phyloP scores from a whole-genome alignment of 2,329 filamentous ascomycete genomes.

The Penicillium sp. region DNA sequence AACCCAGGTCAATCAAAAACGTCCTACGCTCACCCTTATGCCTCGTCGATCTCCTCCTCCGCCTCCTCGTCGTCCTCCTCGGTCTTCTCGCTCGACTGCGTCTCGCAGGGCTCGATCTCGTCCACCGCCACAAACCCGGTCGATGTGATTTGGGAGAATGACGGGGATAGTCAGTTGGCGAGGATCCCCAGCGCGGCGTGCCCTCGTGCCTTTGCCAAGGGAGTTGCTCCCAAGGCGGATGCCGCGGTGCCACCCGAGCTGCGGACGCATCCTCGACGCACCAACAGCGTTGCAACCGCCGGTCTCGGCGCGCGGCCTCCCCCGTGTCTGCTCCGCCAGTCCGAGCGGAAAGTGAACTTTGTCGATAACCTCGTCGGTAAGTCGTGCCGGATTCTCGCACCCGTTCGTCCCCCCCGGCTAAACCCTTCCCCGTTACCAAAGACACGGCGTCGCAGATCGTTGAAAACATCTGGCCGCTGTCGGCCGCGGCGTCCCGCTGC shows the following conservation, averaged over 20 bases:
- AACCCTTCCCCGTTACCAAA: constrained; percentile 43
- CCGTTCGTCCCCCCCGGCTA: constrained; percentile 29
- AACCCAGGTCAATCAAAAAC: constrained; percentile 40
- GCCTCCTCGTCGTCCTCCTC: constrained; percentile 74
- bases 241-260: constrained; percentile 40
- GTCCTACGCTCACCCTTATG: constrained; percentile 57
- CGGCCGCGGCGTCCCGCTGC: constrained; percentile 71
- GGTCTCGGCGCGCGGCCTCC: constrained; percentile 57
- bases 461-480: constrained; percentile 93
- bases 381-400: constrained; percentile 47
- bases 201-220: constrained; percentile 30
- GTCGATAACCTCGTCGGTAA: constrained; percentile 98
- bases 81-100: constrained; percentile 67
- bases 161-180: constrained; percentile 28
- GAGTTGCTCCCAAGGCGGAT: constrained; percentile 31
- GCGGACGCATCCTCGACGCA: constrained; percentile 54
- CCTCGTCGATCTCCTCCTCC: constrained; percentile 68
- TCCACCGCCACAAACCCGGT: constrained; percentile 63
- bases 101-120: constrained; percentile 67
- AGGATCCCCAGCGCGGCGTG: constrained; percentile 28
- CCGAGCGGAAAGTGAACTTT: constrained; percentile 89
- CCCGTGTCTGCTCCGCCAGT: constrained; percentile 77
- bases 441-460: constrained; percentile 97
- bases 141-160: constrained; percentile 50
- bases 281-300: constrained; percentile 49